A percentile compares a stretch with the other conserved stretches of the same genome.
Evolutionary conservation across 768 basidiomycete species (phyloP).

Genomic region (Hydnomerulius pinastri): DNA sequence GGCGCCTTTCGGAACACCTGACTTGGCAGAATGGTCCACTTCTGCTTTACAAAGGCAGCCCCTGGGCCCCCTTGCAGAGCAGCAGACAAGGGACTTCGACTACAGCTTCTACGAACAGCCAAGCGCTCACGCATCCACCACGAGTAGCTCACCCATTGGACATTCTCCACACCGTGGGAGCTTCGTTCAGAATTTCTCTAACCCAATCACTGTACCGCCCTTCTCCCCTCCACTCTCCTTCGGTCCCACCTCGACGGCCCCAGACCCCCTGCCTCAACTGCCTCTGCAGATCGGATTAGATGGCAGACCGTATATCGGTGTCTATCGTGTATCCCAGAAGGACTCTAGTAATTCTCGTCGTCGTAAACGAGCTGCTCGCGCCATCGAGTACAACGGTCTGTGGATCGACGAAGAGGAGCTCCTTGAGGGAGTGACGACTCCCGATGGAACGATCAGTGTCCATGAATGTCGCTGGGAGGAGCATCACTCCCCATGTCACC

Average conservation of each 20-base stretch:
- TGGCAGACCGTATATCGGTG: background rate
- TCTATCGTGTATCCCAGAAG: background rate
- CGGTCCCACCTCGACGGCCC: background rate
- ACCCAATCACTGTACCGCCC: background rate
- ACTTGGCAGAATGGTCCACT: too few relatives aligned
- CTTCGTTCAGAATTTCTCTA: too few relatives aligned
- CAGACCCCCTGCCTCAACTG: background rate
- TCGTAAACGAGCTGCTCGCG: background rate
- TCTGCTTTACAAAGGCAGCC: too few relatives aligned
- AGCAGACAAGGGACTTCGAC: too few relatives aligned
- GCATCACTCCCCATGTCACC: slow-evolving; percentile 4
- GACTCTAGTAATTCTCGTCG: background rate
- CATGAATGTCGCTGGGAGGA: slow-evolving; percentile 15
- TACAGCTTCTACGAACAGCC: too few relatives aligned
- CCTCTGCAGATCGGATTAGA: background rate
- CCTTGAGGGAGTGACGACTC: background rate
- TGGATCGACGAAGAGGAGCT: slow-evolving; percentile 18
- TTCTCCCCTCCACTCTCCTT: background rate
- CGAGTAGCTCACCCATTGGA: too few relatives aligned
- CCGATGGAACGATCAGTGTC: slow-evolving; percentile 3
- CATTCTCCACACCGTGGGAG: too few relatives aligned
- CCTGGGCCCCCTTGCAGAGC: too few relatives aligned
- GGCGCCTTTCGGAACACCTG: too few relatives aligned
- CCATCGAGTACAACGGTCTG: slow-evolving; percentile 6
- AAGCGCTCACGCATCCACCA: too few relatives aligned